phyloP scores from a whole-genome alignment of 1,139 yeast species.

The Pichia sp. region DNA sequence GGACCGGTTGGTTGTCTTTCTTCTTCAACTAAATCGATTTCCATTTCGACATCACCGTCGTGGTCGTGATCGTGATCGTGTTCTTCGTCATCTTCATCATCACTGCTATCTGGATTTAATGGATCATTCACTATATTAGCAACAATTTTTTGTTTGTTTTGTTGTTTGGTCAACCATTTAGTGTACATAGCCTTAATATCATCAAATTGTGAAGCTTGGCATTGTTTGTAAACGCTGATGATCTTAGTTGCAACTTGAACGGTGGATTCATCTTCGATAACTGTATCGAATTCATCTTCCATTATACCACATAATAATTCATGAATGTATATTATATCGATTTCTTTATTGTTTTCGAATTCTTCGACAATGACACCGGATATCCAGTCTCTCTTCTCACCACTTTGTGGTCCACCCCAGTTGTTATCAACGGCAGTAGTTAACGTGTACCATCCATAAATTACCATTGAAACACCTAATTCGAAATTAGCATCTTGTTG shows the following conservation, averaged over 20 bases:
- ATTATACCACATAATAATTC: slow-evolving; percentile 84
- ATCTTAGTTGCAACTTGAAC: slow-evolving; percentile 68
- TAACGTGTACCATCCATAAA: slow-evolving; percentile 87
- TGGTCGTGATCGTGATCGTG: slow-evolving; percentile 26
- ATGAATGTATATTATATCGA: slow-evolving; percentile 79
- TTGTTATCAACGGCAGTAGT: slow-evolving; percentile 89
- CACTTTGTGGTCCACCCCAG: slow-evolving; percentile 96
- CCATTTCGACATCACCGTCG: slow-evolving; percentile 33
- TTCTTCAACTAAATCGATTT: slow-evolving; percentile 27
- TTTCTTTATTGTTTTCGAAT: slow-evolving; percentile 57
- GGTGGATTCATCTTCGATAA: slow-evolving; percentile 88
- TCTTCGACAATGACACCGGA: slow-evolving; percentile 80
- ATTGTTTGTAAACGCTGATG: slow-evolving; percentile 64
- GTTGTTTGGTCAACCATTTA: slow-evolving; percentile 56
- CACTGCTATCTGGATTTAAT: slow-evolving; percentile 50
- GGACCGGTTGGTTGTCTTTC: slow-evolving; percentile 45
- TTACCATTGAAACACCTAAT: slow-evolving; percentile 89
- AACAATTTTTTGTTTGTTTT: slow-evolving; percentile 35
- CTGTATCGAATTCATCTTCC: slow-evolving; percentile 92
- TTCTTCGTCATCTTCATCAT: slow-evolving; percentile 40
- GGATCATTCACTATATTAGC: slow-evolving; percentile 52
- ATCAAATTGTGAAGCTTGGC: slow-evolving; percentile 49
- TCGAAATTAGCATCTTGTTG: slow-evolving; percentile 83
- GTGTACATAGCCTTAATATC: slow-evolving; percentile 59
- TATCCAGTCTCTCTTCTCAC: slow-evolving; percentile 94